Percentiles rank a stretch among this genome's conserved stretches.
phyloP scores from a whole-genome alignment of 257 asterid genomes.

The Prunella vulgaris region DNA sequence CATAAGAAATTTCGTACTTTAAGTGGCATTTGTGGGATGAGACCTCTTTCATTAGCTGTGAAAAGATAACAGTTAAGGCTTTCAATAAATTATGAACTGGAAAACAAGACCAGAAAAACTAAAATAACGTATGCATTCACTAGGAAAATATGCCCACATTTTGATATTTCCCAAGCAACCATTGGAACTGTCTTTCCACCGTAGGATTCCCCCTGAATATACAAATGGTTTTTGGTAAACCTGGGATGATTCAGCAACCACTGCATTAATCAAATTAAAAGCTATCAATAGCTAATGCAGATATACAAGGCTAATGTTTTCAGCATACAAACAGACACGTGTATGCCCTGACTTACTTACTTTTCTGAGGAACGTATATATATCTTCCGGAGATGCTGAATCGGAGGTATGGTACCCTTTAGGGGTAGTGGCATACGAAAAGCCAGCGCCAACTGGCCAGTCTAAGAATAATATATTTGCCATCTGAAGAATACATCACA shows the following conservation, averaged over 20 bases:
- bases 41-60: conserved; percentile 38
- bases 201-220: conserved; percentile 39
- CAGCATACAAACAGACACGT: neutral
- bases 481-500: conserved; percentile 6
- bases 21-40: conserved; percentile 23
- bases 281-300: neutral
- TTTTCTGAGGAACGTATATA: conserved; percentile 19
- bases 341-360: neutral
- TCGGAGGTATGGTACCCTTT: conserved; percentile 26
- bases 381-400: conserved; percentile 20
- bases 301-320: neutral
- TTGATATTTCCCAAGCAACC: conserved; percentile 29
- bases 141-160: conserved; percentile 13
- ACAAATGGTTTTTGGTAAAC: conserved; percentile 24
- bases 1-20: conserved; percentile 16
- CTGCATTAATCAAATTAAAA: conserved; percentile 26
- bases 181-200: conserved; percentile 34
- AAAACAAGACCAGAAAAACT: neutral
- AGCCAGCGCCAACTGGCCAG: conserved; percentile 32
- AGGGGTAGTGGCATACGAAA: conserved; percentile 26
- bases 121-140: neutral
- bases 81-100: neutral
- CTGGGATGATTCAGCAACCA: conserved; percentile 38
- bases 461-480: conserved; percentile 32
- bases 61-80: neutral